Conservation (phyloP, 2,329 filamentous ascomycete genomes). For the Alternaria arbusti region DNA sequence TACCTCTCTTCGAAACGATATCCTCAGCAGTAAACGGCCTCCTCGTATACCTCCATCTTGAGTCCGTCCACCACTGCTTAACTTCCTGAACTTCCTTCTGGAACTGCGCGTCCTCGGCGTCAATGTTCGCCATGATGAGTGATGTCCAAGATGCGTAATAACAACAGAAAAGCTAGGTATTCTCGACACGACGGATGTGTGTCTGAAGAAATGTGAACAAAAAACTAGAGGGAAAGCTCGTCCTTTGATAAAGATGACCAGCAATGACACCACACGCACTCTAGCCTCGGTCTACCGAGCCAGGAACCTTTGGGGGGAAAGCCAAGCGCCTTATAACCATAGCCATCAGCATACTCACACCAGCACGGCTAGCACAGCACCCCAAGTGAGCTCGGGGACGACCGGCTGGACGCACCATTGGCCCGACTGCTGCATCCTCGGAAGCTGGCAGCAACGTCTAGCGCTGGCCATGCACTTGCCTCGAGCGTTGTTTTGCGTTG, state of each 20-base stretch:
- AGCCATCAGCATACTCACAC: slow-evolving; percentile 14
- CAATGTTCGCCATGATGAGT: slow-evolving; percentile 44
- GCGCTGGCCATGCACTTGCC: slow-evolving; percentile 8
- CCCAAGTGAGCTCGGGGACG: slow-evolving; percentile 33
- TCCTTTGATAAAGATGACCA: slow-evolving; percentile 16
- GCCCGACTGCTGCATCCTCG: slow-evolving; percentile 41
- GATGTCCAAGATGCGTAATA: not conserved
- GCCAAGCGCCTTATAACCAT: slow-evolving; percentile 42
- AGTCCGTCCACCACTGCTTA: slow-evolving; percentile 92
- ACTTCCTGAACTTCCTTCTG: slow-evolving; percentile 84
- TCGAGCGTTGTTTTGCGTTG: slow-evolving; percentile 15
- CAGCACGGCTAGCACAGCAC: slow-evolving; percentile 14
- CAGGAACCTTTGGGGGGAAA: slow-evolving; percentile 14
- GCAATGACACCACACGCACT: slow-evolving; percentile 30
- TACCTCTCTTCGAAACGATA: slow-evolving; percentile 94
- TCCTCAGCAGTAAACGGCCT: slow-evolving; percentile 94
- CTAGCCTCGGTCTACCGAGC: slow-evolving; percentile 27
- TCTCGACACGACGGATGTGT: not conserved
- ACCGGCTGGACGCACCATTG: slow-evolving; percentile 46
- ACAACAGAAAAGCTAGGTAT: not conserved
- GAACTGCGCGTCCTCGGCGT: slow-evolving; percentile 77
- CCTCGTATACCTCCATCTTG: slow-evolving; percentile 91
- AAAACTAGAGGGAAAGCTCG: not conserved
- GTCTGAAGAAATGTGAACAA: not conserved
- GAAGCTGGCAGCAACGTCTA: slow-evolving; percentile 22